These are phyloP conservation scores for Ophiostoma quercus DNA, from an alignment of 2,329 filamentous ascomycete species.

Conservation along the genomic window DNA sequence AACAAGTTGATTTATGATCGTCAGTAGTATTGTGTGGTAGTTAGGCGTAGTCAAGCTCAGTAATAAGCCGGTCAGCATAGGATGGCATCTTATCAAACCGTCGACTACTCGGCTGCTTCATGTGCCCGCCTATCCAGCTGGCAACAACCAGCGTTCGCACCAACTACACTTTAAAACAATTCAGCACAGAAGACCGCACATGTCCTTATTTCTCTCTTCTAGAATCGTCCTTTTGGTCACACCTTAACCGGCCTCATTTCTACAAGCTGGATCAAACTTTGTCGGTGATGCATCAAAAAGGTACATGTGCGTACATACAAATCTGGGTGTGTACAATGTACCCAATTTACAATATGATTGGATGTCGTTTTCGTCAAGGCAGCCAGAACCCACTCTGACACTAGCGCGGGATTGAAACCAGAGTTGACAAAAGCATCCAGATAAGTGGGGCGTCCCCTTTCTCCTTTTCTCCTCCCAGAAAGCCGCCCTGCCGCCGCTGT, in stretches of 20 bases:
- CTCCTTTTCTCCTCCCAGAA: conserved; percentile 6
- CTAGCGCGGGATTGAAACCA: conserved; percentile 25
- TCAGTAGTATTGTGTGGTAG: neutral
- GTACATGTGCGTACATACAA: neutral
- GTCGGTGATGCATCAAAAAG: neutral
- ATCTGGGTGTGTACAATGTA: neutral
- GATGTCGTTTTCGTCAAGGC: conserved; percentile 20
- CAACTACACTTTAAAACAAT: neutral
- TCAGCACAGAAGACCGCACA: too few species aligned
- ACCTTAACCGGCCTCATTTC: neutral
- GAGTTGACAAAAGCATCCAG: neutral
- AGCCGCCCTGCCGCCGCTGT: neutral
- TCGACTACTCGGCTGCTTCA: neutral
- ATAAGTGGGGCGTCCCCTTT: neutral
- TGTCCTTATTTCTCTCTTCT: neutral
- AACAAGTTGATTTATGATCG: neutral
- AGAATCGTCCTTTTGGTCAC: neutral
- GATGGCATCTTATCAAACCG: neutral
- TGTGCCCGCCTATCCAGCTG: neutral
- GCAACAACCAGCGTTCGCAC: neutral
- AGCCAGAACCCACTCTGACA: neutral
- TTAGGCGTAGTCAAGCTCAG: neutral
- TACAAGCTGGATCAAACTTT: neutral
- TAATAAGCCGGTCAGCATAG: neutral
- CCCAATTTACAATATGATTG: neutral